Base-by-base conservation (phyloP, 1,139 yeast genomes). In the Magnusiomyces paraingens region DNA sequence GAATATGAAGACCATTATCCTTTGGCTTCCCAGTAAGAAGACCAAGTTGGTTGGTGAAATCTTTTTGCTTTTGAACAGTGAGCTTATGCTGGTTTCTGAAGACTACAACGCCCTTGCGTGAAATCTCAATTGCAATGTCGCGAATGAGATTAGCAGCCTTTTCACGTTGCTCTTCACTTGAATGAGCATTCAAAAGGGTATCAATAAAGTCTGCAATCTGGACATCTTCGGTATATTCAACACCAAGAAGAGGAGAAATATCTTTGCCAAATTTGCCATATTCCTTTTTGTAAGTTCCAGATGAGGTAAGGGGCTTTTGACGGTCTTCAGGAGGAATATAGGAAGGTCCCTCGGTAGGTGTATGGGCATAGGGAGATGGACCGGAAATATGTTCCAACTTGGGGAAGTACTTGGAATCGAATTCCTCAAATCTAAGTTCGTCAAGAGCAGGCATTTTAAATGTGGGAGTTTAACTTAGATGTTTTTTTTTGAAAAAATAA, bases 21-120 rank as follows among this genome's bases (percentile, higher is more conserved):
- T 75, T 76, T 18, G 88, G 87, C 65, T 84, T 88, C 49, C 83
- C 79, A 65, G 84, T 87, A 53, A 82, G 71, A 21, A 80, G 79
- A 15, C 89, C 89, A 59, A 76, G 83, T 61, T 82, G 76, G 53
- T 71, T 70, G 17, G 81, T 85, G 64, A 77, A 78, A 20, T 76
- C 71, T 62, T 75, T 73, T 66, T 79, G 82, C 58, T 79, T 69
- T 38, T 72, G 71, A 50, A 79, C 77, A 57, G 82, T 76, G 60
- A 85, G 83, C 55, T 78, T 76, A 15, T 52, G 55, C 67, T 84
- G 90, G 60, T 80, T 76, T 66, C 86, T 75, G 70, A 84, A 84
- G 14, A 83, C 79, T 39, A 81, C 82, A 51, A 83, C 84, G 49
- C 89, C 89, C 60, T 86, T 76, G 67, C 81, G 78, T 22, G 85